Evolutionary conservation across 2,329 filamentous ascomycete genomes (phyloP), one percentile per base, ranked within the genome.

Genomic region (Penicillium sp.): DNA sequence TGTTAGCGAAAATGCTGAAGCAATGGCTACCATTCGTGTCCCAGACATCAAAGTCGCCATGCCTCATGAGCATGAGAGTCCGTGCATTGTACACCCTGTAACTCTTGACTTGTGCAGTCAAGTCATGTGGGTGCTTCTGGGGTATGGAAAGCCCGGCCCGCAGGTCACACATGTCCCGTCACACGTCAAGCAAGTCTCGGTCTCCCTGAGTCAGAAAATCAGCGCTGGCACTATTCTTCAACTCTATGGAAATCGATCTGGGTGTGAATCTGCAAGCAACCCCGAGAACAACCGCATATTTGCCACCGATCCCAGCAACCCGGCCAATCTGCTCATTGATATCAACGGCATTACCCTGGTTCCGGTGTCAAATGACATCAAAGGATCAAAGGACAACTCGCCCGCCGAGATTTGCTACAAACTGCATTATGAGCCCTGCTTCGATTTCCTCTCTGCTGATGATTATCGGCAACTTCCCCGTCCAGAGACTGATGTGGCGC

Each of bases 391-490:
- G 30, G 51, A 60, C 11, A 60, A 38, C 43, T 38, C 49, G 0
- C 53, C 61, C 1, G 47, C 47, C 2, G 45, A 55, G 5, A 61
- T 63, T 29, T 63, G 61, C 44, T 63, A 63, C 42, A 61, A 61
- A 29, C 35, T 63, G 10, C 51, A 57, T 14, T 63, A 60, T 54
- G 57, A 63, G 39, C 61, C 61, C 2, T 63, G 61, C 42, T 61
- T 63, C 14, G 61, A 63, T 23, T 54, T 61, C 18, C 59, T 63
- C 11, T 61, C 61, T 0, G 55, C 48, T 4, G 49, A 60, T 1
- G 53, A 39, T 10, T 63, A 63, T 27, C 57, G 51, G 14, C 39
- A 57, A 18, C 48, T 63, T 3, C 47, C 59, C 7, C 55, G 61
- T 7, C 45, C 49, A 5, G 48, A 60, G 4, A 50, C 53, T 16